Base-by-base conservation (phyloP, 1,139 yeast species). In the Suhomyces atakaporum region DNA sequence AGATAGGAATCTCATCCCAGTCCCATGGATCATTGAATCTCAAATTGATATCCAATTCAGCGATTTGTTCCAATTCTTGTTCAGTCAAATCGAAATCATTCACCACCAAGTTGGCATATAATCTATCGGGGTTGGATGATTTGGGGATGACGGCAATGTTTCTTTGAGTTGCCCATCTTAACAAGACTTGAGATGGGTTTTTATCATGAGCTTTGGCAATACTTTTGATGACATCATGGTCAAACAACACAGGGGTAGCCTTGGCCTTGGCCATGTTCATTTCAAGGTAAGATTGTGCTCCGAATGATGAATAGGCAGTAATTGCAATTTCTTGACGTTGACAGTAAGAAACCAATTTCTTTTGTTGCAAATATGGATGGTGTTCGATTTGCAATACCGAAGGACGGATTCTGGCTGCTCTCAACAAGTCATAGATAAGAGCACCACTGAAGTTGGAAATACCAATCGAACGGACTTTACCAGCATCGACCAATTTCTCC, bases 351-450 rank as follows among this genome's bases (percentile, higher is more conserved):
- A 87, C 62, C 58, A 87, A 71, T 48, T 70, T 71, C 42, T 76
- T 76, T 66, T 88, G 96, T 49, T 84, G 86, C 61, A 88, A 73
- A 71, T 86, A 88, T 49, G 96, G 96, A 62, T 88, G 96, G 65
- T 85, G 92, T 69, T 89, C 97, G 57, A 89, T 84, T 66, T 89
- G 96, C 52, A 85, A 74, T 37, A 78, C 88, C 36, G 84, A 85
- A 34, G 97, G 96, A 51, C 70, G 77, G 56, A 87, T 79, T 50
- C 69, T 76, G 46, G 85, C 83, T 43, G 80, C 79, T 58, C 88
- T 77, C 44, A 85, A 66, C 53, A 88, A 70, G 56, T 89, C 96
- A 52, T 77, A 79, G 49, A 89, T 63, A 54, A 85, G 67, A 14
- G 80, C 84, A 46, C 58, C 94, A 43, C 73, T 70, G 69, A 83